Percentiles rank a stretch among this genome's conserved stretches.
phyloP scores from a whole-genome alignment of 768 basidiomycete genomes.

The Terana coerulea region DNA sequence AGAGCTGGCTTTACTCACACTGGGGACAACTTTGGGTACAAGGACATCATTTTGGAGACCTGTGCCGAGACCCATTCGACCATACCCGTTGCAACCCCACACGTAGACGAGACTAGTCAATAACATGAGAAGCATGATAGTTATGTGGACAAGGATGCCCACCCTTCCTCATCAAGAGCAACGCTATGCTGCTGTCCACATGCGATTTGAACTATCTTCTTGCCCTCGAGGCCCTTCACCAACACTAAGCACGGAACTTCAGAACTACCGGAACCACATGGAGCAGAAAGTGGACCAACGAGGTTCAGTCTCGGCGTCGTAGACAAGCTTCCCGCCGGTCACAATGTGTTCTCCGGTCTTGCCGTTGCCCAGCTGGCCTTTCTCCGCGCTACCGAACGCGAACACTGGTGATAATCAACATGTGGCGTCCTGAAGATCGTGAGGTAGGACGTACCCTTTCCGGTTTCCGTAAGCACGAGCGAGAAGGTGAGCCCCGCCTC shows the following conservation, averaged over 20 bases:
- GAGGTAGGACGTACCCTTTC: slow-evolving; percentile 53
- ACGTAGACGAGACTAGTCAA: slow-evolving; percentile 63
- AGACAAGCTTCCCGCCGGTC: slow-evolving; percentile 80
- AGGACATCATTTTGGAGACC: slow-evolving; percentile 66
- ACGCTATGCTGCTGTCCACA: slow-evolving; percentile 87
- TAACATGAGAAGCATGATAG: neutral
- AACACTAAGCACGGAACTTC: slow-evolving; percentile 43
- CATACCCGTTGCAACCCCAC: slow-evolving; percentile 91
- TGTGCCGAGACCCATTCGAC: slow-evolving; percentile 83
- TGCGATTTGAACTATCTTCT: slow-evolving; percentile 76
- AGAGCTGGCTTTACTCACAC: slow-evolving; percentile 37
- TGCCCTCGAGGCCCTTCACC: slow-evolving; percentile 72
- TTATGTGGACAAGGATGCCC: slow-evolving; percentile 1
- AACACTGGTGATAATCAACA: slow-evolving; percentile 50
- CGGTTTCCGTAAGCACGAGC: slow-evolving; percentile 75
- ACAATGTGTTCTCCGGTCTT: slow-evolving; percentile 89
- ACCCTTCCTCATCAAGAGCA: slow-evolving; percentile 78
- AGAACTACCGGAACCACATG: neutral
- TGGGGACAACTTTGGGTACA: slow-evolving; percentile 79
- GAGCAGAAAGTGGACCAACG: slow-evolving; percentile 35
- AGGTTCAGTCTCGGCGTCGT: slow-evolving; percentile 71
- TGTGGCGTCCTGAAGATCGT: neutral
- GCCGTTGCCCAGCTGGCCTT: slow-evolving; percentile 92
- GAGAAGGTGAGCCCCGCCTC: slow-evolving; percentile 85
- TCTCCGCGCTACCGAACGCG: slow-evolving; percentile 86